These are phyloP conservation scores for Sclerotinia spermophila DNA, from an alignment of 2,329 filamentous ascomycete species.

Conservation along the genomic window DNA sequence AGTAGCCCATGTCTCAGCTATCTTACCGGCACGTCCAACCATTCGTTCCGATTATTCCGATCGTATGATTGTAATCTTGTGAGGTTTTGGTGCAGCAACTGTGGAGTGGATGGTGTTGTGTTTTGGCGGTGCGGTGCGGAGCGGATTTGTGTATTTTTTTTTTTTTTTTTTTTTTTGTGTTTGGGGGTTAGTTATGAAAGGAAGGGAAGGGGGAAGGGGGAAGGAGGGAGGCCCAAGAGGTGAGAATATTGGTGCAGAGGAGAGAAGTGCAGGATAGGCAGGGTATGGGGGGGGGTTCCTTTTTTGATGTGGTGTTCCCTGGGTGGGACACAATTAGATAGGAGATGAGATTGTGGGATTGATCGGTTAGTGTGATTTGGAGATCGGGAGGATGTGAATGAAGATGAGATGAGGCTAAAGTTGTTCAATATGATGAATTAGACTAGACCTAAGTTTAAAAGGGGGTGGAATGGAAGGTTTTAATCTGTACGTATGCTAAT, in stretches of 20 bases:
- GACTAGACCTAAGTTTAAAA: background rate
- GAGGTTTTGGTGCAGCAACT: background rate
- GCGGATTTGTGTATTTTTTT: background rate
- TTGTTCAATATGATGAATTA: background rate
- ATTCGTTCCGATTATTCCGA: constrained; percentile 10
- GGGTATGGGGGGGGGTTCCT: background rate
- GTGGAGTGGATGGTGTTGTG: background rate
- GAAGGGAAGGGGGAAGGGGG: background rate
- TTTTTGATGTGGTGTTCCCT: background rate
- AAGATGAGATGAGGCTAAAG: background rate
- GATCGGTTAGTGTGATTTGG: background rate
- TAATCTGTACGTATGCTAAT: background rate
- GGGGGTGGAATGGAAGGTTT: background rate
- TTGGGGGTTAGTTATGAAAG: background rate
- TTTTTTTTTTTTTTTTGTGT: background rate
- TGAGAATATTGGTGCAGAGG: background rate
- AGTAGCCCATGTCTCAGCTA: background rate
- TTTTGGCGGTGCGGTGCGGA: background rate
- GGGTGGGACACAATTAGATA: background rate
- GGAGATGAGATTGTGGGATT: background rate
- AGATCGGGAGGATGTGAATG: background rate
- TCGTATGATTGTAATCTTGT: constrained; percentile 10
- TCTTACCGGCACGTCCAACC: constrained; percentile 1
- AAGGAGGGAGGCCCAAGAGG: background rate
- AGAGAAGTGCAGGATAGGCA: background rate